These are phyloP conservation scores for Castanea mollissima DNA, from an alignment of 306 rosid species.

Conservation along the genomic window DNA sequence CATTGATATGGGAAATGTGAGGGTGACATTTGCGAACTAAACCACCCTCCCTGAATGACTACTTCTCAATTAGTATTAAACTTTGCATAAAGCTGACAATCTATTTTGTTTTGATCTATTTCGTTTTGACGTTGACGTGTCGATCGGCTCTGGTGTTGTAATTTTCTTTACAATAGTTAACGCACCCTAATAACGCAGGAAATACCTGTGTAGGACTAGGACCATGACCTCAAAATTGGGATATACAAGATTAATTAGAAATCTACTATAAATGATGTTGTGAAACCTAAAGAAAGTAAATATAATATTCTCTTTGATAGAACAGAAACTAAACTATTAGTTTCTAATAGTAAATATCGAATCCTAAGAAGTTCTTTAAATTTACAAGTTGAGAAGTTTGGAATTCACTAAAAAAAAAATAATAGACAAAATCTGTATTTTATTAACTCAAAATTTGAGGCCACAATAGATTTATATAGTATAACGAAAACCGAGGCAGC, in stretches of 20 bases:
- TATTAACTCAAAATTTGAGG: too few species aligned
- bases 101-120: neutral
- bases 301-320: fast-evolving
- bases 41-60: neutral
- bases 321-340: too few species aligned
- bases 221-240: too few species aligned
- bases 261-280: too few species aligned
- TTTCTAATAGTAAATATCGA: fast-evolving
- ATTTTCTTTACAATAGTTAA: neutral
- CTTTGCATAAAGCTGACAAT: constrained; percentile 18
- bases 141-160: neutral
- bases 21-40: constrained; percentile 22
- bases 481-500: too few species aligned
- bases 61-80: constrained; percentile 36
- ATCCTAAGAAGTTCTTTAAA: fast-evolving
- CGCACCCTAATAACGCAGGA: too few species aligned
- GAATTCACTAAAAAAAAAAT: fast-evolving
- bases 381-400: too few species aligned
- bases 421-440: too few species aligned
- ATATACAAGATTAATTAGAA: too few species aligned
- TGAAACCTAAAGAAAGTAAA: fast-evolving
- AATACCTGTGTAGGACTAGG: too few species aligned
- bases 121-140: neutral
- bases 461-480: too few species aligned
- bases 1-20: constrained; percentile 27